A percentile compares a stretch with the other conserved stretches of the same genome.
Conservation (phyloP, 2,329 filamentous ascomycete species). For the Curvularia sp. region DNA sequence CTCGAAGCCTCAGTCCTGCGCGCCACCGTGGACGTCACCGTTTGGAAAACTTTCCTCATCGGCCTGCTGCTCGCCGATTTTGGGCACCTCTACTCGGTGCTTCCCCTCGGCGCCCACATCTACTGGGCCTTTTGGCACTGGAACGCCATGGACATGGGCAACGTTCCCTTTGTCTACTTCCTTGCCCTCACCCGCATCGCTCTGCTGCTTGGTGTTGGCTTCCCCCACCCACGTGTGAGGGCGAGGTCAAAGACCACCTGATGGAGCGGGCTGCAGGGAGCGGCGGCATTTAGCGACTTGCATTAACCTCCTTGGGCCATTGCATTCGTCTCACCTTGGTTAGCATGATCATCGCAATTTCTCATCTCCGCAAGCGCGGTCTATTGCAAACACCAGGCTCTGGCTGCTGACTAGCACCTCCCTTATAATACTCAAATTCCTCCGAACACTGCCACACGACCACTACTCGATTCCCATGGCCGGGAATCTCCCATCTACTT, state of each 20-base stretch:
- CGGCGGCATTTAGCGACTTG: conserved; percentile 1
- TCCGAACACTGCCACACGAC: conserved; percentile 2
- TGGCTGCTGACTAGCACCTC: background rate
- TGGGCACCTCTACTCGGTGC: conserved; percentile 74
- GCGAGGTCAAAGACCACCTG: conserved; percentile 20
- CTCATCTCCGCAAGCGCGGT: conserved; percentile 9
- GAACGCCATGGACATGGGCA: conserved; percentile 74
- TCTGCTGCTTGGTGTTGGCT: conserved; percentile 40
- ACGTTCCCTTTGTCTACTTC: conserved; percentile 73
- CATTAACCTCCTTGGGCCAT: background rate
- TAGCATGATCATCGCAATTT: conserved; percentile 14
- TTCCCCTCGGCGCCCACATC: conserved; percentile 64
- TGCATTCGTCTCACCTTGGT: background rate
- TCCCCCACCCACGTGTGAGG: conserved; percentile 10
- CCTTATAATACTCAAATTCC: background rate
- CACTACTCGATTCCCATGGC: conserved; percentile 2
- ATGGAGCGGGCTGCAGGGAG: conserved; percentile 4
- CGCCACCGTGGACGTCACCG: conserved; percentile 68
- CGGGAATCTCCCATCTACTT: conserved; percentile 14
- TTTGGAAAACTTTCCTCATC: conserved; percentile 73
- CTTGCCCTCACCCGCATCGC: conserved; percentile 56
- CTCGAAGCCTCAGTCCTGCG: conserved; percentile 80
- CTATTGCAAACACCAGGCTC: conserved; percentile 10
- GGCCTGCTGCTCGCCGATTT: conserved; percentile 76
- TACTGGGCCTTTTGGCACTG: conserved; percentile 69